Conservation (phyloP, 2,329 filamentous ascomycete genomes). For the Lachnum nothofagi region DNA sequence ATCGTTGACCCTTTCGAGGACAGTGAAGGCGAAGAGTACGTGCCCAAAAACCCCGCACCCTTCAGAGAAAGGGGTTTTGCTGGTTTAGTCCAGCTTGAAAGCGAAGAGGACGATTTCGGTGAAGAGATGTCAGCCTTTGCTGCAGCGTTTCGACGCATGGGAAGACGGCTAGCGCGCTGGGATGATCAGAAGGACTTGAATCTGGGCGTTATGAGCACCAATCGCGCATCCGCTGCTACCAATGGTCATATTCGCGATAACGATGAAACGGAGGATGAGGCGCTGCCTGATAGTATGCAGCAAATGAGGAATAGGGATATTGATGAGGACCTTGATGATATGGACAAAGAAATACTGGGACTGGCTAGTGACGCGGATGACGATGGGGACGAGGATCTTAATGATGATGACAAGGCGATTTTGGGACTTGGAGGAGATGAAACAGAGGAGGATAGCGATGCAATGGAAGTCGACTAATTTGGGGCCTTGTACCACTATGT, state of each 20-base stretch:
- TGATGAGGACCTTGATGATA: constrained; percentile 50
- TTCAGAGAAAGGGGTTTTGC: constrained; percentile 56
- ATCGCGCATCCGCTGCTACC: constrained; percentile 15
- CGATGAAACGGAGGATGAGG: constrained; percentile 34
- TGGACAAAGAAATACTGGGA: constrained; percentile 48
- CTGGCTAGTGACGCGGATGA: constrained; percentile 41
- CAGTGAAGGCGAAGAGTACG: constrained; percentile 54
- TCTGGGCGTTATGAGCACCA: constrained; percentile 30
- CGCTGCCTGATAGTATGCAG: constrained; percentile 31
- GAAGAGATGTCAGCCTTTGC: constrained; percentile 66
- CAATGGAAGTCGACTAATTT: constrained; percentile 29
- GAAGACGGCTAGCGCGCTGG: constrained; percentile 67
- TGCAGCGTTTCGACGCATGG: constrained; percentile 58
- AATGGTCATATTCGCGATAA: constrained; percentile 26
- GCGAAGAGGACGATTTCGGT: constrained; percentile 68
- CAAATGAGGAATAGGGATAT: constrained; percentile 35
- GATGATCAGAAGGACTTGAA: constrained; percentile 38
- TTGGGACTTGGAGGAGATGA: constrained; percentile 30
- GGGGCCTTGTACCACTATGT: not conserved
- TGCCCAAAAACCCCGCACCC: constrained; percentile 28
- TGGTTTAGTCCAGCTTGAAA: constrained; percentile 57
- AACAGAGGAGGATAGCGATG: constrained; percentile 33
- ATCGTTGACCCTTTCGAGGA: constrained; percentile 54
- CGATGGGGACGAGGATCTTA: constrained; percentile 40
- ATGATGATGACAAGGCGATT: constrained; percentile 42